Conservation (phyloP, 768 basidiomycete species). For the Podaxis sp. region DNA sequence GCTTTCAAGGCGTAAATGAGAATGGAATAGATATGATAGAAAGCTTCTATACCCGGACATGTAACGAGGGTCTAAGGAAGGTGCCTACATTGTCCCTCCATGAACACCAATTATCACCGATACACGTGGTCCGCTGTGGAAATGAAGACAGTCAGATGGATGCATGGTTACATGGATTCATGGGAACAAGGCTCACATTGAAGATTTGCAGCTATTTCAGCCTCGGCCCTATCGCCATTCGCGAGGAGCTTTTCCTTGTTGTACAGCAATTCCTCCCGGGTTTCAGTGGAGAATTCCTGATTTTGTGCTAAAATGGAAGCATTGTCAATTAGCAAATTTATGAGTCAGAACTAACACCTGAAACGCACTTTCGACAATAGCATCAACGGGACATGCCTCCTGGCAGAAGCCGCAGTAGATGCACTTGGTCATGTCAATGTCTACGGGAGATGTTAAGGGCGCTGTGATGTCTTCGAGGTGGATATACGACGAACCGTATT, state of each 20-base stretch:
- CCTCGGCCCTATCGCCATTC: slow-evolving; percentile 95
- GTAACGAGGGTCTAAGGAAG: slow-evolving; percentile 13
- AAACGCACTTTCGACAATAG: slow-evolving; percentile 94
- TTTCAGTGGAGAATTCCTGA: slow-evolving; percentile 96
- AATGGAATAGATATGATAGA: slow-evolving; percentile 10
- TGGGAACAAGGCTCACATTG: slow-evolving; percentile 47
- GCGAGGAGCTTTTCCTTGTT: slow-evolving; percentile 99
- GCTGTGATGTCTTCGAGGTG: slow-evolving; percentile 5
- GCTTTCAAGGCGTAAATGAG: not conserved
- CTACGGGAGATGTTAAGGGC: slow-evolving; percentile 34
- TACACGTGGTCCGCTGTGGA: slow-evolving; percentile 81
- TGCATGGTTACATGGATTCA: slow-evolving; percentile 12
- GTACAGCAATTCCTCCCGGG: slow-evolving; percentile 95
- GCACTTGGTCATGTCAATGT: slow-evolving; percentile 99
- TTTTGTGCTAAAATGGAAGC: slow-evolving; percentile 72
- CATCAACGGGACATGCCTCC: slow-evolving; percentile 99
- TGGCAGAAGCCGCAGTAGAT: slow-evolving; percentile 99
- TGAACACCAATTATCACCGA: slow-evolving; percentile 43
- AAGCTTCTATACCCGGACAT: slow-evolving; percentile 15
- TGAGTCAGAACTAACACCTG: slow-evolving; percentile 1
- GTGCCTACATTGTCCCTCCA: slow-evolving; percentile 5
- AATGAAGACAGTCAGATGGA: slow-evolving; percentile 23
- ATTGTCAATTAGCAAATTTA: slow-evolving; percentile 6
- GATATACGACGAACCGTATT: slow-evolving; percentile 69
- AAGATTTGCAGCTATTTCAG: slow-evolving; percentile 95